phyloP scores from a whole-genome alignment of 2,329 filamentous ascomycete genomes.

The Colletotrichum musae region DNA sequence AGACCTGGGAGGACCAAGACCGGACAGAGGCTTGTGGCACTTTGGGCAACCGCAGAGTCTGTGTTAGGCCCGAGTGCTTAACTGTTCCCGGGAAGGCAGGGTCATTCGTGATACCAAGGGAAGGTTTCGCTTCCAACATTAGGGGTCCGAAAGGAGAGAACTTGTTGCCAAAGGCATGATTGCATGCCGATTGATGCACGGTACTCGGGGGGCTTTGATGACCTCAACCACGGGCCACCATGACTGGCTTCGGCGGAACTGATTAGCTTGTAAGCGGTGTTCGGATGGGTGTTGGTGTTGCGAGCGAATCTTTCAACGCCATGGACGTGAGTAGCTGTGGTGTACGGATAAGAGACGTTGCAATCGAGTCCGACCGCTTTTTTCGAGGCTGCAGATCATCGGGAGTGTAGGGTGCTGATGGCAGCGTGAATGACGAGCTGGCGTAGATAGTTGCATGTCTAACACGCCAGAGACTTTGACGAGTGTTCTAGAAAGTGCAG shows the following conservation, averaged over 20 bases:
- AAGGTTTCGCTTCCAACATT: neutral
- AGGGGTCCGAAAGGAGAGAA: constrained; percentile 5
- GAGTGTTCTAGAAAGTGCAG: constrained; percentile 25
- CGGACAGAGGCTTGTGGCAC: constrained; percentile 26
- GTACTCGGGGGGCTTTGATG: constrained; percentile 14
- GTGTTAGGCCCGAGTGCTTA: constrained; percentile 20
- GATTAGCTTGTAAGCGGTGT: neutral
- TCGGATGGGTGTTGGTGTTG: neutral
- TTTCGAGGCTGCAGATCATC: constrained; percentile 35
- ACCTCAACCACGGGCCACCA: constrained; percentile 15
- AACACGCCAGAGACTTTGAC: constrained; percentile 19
- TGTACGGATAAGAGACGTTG: constrained; percentile 23
- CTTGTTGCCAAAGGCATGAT: constrained; percentile 14
- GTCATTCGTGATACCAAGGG: constrained; percentile 6
- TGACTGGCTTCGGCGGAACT: constrained; percentile 22
- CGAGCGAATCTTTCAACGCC: constrained; percentile 15
- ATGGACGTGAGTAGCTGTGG: constrained; percentile 20
- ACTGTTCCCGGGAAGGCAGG: constrained; percentile 11
- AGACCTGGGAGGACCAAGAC: neutral
- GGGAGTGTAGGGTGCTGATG: constrained; percentile 12
- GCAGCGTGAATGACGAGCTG: constrained; percentile 35
- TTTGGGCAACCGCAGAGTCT: constrained; percentile 22
- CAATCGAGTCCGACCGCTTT: constrained; percentile 36
- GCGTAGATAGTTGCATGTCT: constrained; percentile 35
- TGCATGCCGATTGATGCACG: constrained; percentile 22